phyloP scores from a whole-genome alignment of 2,329 filamentous ascomycete species.

The Fusarium nygamai region DNA sequence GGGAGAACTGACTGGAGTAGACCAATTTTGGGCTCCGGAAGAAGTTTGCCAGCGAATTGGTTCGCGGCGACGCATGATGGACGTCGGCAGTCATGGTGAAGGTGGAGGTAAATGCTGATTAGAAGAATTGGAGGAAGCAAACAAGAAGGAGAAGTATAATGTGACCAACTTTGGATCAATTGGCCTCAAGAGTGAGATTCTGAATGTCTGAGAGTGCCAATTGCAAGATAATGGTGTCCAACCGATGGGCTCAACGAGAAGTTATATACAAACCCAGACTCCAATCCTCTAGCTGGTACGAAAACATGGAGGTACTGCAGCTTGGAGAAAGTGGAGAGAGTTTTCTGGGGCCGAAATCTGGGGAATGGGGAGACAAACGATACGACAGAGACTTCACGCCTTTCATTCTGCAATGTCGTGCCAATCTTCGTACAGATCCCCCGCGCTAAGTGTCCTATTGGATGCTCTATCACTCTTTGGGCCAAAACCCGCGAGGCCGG shows the following conservation, averaged over 20 bases:
- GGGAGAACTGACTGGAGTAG: background rate
- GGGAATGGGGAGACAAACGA: background rate
- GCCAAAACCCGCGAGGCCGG: background rate
- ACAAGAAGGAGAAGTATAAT: background rate
- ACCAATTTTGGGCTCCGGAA: background rate
- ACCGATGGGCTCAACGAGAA: background rate
- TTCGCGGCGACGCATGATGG: background rate
- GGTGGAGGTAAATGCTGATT: background rate
- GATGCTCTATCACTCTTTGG: background rate
- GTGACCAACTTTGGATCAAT: background rate
- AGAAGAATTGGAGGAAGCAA: background rate
- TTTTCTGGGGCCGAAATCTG: background rate
- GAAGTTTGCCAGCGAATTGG: background rate
- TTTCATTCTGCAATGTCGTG: background rate
- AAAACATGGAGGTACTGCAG: background rate
- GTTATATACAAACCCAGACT: background rate
- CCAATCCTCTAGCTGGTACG: background rate
- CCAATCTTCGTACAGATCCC: background rate
- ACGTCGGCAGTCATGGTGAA: background rate
- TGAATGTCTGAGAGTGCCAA: no score
- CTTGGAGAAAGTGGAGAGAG: background rate
- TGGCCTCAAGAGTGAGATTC: no score
- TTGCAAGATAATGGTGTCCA: background rate
- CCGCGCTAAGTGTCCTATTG: background rate
- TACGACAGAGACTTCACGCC: background rate